Percentiles rank a stretch among this genome's conserved stretches.
phyloP scores from a whole-genome alignment of 345 rosid genomes.

The Rhodamnia rubescens region DNA sequence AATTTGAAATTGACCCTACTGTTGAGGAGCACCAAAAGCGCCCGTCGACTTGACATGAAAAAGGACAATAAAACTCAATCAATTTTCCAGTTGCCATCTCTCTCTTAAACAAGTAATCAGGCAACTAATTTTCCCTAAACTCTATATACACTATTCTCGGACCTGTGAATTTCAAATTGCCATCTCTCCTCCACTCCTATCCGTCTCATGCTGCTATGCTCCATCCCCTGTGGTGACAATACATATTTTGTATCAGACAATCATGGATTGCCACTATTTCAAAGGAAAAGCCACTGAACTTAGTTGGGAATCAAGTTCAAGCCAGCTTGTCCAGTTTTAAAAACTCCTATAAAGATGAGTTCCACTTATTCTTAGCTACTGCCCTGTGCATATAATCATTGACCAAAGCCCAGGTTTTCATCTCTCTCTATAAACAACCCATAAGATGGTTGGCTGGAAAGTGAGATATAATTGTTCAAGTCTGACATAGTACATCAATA shows the following conservation, averaged over 20 bases:
- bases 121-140: neutral
- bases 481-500: neutral
- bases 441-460: neutral
- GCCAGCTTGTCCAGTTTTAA: neutral
- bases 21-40: neutral
- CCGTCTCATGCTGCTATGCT: neutral
- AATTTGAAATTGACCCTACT: neutral
- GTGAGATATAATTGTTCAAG: neutral
- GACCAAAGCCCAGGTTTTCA: neutral
- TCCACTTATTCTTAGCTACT: neutral
- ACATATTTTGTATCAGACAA: neutral
- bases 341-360: neutral
- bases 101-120: neutral
- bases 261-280: neutral
- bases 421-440: neutral
- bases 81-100: neutral
- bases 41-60: neutral
- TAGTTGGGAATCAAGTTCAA: neutral
- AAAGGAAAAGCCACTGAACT: neutral
- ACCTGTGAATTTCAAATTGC: neutral
- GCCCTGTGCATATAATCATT: neutral
- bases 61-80: neutral
- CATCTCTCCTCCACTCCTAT: neutral
- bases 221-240: neutral
- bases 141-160: neutral